A percentile compares a stretch with the other conserved stretches of the same genome.
Evolutionary conservation across 208 protist species (phyloP).

Genomic region (Balamuthia mandrillaris): DNA sequence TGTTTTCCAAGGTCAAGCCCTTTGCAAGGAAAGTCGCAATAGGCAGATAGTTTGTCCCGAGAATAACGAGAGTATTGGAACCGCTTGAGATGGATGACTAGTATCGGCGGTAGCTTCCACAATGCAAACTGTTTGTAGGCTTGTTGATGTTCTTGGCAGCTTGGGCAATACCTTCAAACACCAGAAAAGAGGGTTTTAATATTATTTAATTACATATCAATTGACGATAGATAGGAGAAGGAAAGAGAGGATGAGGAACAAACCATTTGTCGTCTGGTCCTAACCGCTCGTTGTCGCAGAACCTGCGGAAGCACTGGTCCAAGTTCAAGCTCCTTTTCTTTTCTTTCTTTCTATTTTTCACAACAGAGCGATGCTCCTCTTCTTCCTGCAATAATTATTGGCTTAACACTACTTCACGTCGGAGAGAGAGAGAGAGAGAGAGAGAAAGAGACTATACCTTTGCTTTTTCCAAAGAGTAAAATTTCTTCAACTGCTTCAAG

Average conservation of each 20-base stretch:
- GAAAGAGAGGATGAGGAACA: neutral
- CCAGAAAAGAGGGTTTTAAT: no score
- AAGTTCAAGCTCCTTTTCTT: conserved; percentile 29
- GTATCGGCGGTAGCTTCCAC: conserved; percentile 62
- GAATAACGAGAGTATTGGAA: conserved; percentile 54
- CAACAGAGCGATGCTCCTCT: neutral
- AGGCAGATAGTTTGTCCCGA: conserved; percentile 53
- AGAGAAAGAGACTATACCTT: neutral
- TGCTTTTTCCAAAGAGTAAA: neutral
- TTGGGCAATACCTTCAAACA: neutral
- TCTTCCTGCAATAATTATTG: neutral
- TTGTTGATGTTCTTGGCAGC: neutral
- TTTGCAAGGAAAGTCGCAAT: conserved; percentile 44
- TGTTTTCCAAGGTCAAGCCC: no score
- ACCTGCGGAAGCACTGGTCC: conserved; percentile 57
- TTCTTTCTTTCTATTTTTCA: neutral
- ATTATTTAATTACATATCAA: neutral
- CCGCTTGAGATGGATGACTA: conserved; percentile 71
- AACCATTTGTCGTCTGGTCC: conserved; percentile 45
- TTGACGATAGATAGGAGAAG: neutral
- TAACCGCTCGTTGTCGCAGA: conserved; percentile 54
- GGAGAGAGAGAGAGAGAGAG: no score
- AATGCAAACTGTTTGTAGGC: conserved; percentile 58
- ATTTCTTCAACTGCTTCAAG: neutral
- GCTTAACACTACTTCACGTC: no score